These are phyloP conservation scores for Knoxia roxburghii DNA, from an alignment of 257 asterid species.

Conservation along the genomic window DNA sequence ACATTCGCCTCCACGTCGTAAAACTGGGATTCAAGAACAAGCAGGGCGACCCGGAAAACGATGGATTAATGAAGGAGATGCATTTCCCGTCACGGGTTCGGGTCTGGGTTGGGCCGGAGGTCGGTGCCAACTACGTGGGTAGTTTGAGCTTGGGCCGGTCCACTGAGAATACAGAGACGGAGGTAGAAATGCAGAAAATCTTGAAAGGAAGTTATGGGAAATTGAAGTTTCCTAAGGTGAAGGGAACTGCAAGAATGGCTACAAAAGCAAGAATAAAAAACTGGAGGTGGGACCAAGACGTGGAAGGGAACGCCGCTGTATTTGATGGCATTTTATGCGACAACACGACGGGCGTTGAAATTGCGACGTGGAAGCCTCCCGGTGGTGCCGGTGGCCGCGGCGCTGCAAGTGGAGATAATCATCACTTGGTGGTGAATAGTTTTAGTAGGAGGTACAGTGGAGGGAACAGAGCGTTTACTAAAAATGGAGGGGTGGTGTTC, in stretches of 20 bases:
- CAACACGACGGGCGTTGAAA: conserved; percentile 48
- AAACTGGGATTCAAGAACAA: conserved; percentile 55
- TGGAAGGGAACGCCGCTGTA: conserved; percentile 63
- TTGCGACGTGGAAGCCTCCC: conserved; percentile 62
- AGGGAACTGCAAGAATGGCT: conserved; percentile 46
- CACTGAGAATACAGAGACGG: conserved; percentile 55
- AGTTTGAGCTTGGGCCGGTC: conserved; percentile 77
- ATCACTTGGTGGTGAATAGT: conserved; percentile 12
- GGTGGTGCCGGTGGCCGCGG: too few species aligned
- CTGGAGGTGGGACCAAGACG: conserved; percentile 96
- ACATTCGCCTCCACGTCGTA: conserved; percentile 62
- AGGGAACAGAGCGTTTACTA: conserved; percentile 49
- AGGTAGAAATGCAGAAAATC: conserved; percentile 51
- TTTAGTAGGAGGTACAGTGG: conserved; percentile 46
- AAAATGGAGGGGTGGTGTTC: conserved; percentile 65
- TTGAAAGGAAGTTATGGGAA: conserved; percentile 56
- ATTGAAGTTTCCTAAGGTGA: conserved; percentile 39
- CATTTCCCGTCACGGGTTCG: conserved; percentile 72
- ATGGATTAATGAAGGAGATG: conserved; percentile 40
- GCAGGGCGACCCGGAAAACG: conserved; percentile 5
- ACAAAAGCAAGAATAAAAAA: conserved; percentile 51
- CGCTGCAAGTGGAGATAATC: not conserved
- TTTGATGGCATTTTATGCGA: conserved; percentile 63
- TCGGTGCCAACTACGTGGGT: conserved; percentile 68
- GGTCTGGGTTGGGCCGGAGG: conserved; percentile 85